These are phyloP conservation scores for Centella asiatica DNA, from an alignment of 129 eudicot species.

Conservation along the genomic window DNA sequence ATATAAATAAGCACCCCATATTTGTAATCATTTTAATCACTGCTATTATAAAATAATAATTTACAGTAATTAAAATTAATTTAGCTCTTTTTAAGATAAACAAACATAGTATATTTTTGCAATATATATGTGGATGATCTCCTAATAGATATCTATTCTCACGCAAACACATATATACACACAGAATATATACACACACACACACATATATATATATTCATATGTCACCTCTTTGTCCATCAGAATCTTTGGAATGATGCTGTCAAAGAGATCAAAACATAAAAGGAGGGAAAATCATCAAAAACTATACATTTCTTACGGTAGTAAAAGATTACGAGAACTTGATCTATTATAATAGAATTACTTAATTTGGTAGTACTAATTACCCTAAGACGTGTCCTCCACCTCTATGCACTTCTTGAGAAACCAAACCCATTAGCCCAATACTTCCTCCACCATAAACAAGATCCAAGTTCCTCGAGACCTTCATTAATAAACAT, in stretches of 20 bases:
- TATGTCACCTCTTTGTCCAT: constrained; percentile 51
- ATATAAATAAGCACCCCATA: no score
- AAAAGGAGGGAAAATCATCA: neutral
- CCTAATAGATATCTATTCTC: neutral
- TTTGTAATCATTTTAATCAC: no score
- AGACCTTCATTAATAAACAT: constrained; percentile 43
- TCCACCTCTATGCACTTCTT: constrained; percentile 56
- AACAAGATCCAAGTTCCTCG: constrained; percentile 50
- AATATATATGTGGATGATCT: no score
- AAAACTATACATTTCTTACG: no score
- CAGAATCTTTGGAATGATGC: constrained; percentile 59
- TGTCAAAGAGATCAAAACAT: constrained; percentile 6
- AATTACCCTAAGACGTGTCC: constrained; percentile 70
- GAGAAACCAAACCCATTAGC: constrained; percentile 59
- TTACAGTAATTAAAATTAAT: no score
- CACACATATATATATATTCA: neutral
- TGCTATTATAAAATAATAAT: no score
- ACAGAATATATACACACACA: neutral
- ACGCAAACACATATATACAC: neutral
- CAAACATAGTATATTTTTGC: neutral
- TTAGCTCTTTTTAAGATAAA: no score
- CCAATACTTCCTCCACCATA: constrained; percentile 75
- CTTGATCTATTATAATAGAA: neutral
- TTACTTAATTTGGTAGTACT: neutral
- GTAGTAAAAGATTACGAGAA: neutral